Evolutionary conservation across 345 rosid species (phyloP), one percentile per base, ranked within the genome.

Genomic region (Draba incana): DNA sequence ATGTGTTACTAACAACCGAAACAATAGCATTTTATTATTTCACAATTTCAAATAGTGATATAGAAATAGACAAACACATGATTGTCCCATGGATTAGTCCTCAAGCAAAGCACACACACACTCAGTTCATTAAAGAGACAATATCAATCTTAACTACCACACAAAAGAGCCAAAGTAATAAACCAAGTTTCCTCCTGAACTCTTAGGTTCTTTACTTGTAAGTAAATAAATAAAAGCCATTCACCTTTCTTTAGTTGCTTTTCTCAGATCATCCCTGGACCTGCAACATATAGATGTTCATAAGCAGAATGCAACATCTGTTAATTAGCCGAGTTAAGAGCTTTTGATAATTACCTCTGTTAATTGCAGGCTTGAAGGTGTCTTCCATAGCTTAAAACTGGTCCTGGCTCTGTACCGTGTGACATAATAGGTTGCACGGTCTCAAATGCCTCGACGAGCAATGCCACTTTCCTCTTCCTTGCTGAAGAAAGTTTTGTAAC

Each of bases 381-480:
- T 64, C 84, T 78, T 68, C 81, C 74, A 38, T 74, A 81, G 71
- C 86, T 62, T 56, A 87, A 67, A 6, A 79, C 55, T 10, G 77
- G 59, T 75, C 84, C 56, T 65, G 83, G 45, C 35, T 79, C 76
- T 76, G 70, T 75, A 52, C 50, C 57, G 6, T 53, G 84, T 4
- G 88, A 79, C 30, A 28, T 4, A 52, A 69, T n/a, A 6, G 96
- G 97, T 61, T 69, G 48, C 39, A 92, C 92, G 3, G 89, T 83
- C 74, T 95, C 98, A 33, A 95, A 95, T 38, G 98, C 99, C 80
- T 89, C 97, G 13, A 89, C 94, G 2, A 95, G 98, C 64, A 95
- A 79, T 73, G 89, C 88, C 55, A 95, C 99, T 75, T 92, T 95
- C 73, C 78, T 86, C 76, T 85, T 88, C 76, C 85, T 81, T 41